Conservation (phyloP, 140 eudicot species). For the Ambrosia hybrid region DNA sequence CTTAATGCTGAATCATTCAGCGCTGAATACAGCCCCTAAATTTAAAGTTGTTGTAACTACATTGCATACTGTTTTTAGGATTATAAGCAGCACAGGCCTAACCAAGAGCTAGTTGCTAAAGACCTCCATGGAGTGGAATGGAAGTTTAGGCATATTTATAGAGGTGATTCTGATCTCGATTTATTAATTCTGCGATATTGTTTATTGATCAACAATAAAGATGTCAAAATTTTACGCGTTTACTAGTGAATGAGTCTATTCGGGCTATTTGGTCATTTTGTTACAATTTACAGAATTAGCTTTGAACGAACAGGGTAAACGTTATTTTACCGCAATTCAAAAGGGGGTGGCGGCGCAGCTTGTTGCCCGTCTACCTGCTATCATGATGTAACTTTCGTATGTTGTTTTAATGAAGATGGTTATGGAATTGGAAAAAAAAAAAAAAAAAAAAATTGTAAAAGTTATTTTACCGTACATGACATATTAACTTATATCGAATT, state of each 20-base stretch:
- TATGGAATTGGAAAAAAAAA: no score
- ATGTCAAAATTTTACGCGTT: neutral
- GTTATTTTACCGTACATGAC: neutral
- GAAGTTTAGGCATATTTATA: slow-evolving; percentile 84
- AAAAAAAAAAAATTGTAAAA: no score
- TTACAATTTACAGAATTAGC: neutral
- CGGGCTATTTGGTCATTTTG: neutral
- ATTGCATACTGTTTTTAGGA: slow-evolving; percentile 40
- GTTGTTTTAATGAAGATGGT: no score
- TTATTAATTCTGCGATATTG: neutral
- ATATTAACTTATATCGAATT: neutral
- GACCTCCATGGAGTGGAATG: slow-evolving; percentile 88
- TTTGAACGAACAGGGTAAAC: neutral
- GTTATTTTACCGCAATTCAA: no score
- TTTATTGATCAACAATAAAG: no score
- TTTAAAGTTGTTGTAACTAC: neutral
- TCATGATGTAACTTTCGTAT: no score
- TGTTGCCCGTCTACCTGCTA: no score
- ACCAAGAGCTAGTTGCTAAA: slow-evolving; percentile 81
- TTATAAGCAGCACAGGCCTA: slow-evolving; percentile 84
- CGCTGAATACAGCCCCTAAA: no score
- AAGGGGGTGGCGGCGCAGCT: no score
- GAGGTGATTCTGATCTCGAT: slow-evolving; percentile 50
- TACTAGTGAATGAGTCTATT: neutral
- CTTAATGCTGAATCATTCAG: no score